Base-by-base conservation (phyloP, 163 green algal species). In the Scenedesmus sp. region DNA sequence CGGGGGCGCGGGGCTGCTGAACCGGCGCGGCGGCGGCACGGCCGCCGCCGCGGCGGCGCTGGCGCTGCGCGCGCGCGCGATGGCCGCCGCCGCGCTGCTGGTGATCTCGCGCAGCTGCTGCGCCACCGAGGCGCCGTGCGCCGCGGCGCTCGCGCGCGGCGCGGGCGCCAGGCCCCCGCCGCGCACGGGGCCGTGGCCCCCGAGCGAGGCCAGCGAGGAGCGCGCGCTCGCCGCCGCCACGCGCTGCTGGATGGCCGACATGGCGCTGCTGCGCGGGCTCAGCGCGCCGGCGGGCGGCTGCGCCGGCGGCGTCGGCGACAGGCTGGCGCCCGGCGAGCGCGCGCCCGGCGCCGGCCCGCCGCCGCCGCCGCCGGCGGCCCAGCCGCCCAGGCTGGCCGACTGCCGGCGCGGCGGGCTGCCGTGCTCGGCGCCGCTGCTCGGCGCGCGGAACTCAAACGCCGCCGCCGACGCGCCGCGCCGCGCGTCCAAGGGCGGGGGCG, bases 41-140 rank as follows among this genome's bases (percentile, higher is more conserved):
- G 63, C 63, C 1, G 42, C 63, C 15, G 24, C 34, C n/a, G 36
- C 63, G n/a, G 33, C 34, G 11, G 50, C 34, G 14, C 29, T 57
- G 20, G 53, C 39, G 50, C 36, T 48, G n/a, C 69, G 53, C 24
- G 69, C 69, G 4, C 50, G n/a, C 2, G 69, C 69, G 6, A 77
- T 65, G 20, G 69, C 54, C 24, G 69, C 69, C 22, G 69, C 54
- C 28, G 69, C 69, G 22, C 53, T 77, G 28, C 24, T 44, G 4
- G 69, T 77, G 11, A 77, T 67, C 9, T 67, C 53, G 9, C 69
- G 53, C 69, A 77, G 39, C 69, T 77, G 69, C 69, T 77, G 69
- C 17, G 29, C 63, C 28, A 75, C 34, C 22, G 64, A 58, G 3
- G 33, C 3, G 39, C 39, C 10, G 39, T 47, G 39, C 39, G 39